Base-by-base conservation (phyloP, 1,284 basidiomycete genomes). In the Ustilago hordei region DNA sequence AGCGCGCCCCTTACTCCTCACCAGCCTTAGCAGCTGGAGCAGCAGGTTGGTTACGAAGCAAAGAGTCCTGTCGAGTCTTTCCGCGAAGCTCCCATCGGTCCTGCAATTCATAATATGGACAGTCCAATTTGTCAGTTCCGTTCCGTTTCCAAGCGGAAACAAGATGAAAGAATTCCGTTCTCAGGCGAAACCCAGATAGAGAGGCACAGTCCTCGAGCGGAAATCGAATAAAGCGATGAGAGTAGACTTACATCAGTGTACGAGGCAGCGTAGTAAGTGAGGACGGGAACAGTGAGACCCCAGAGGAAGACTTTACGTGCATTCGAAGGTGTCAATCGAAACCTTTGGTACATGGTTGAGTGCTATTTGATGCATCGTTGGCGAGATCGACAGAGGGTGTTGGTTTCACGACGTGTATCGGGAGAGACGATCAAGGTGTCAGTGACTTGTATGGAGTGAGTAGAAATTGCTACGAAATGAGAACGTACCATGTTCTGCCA, bases 331-430 rank as follows among this genome's bases (percentile, higher is more conserved):
- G 83, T 84, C 58, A 82, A 60, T 47, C 78, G 77, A 77, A 84
- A 84, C 32, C 81, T 75, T 58, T 78, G 72, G 75, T 84, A 84
- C 83, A 84, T 84, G 53, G 83, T 80, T 62, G 79, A 77, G 75
- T 84, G 83, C 60, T 62, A 1, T 32, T 19, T 34, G 35, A 6
- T 4, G 17, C 17, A 28, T 12, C 3, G 43, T 45, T 19, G 43
- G 17, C 6, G 39, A 41, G 11, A 28, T 28, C 23, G 23, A 28
- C 3, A 28, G 23, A 28, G 23, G 3, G 48, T 28, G 45, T 50
- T n/a, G 23, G 19, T 31, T 31, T 28, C 23, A 28, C 23, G 34
- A n/a, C 13, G 28, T 38, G 3, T 59, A 6, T 28, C 13, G 6
- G 15, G 28, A 28, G 35, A 32, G 17, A 8, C 15, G 13, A 50